Conservation (phyloP, 306 rosid genomes). For the Rubus parviflorus region DNA sequence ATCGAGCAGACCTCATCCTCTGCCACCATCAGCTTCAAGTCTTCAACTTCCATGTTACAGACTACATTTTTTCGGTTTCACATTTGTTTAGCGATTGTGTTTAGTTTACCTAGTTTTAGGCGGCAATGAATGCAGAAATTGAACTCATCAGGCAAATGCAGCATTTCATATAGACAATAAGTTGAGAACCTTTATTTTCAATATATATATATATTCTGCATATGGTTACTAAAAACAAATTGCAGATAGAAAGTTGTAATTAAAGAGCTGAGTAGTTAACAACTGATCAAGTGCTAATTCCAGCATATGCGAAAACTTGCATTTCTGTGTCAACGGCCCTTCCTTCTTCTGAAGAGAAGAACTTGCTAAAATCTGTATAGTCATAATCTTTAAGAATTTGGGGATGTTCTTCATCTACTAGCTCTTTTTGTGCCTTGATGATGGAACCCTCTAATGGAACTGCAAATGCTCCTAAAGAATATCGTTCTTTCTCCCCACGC, state of each 20-base stretch:
- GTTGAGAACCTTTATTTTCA: neutral
- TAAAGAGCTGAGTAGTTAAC: no score
- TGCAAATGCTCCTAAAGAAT: constrained; percentile 45
- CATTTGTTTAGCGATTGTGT: neutral
- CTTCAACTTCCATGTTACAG: neutral
- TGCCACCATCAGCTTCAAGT: neutral
- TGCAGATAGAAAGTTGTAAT: neutral
- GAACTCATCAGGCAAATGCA: no score
- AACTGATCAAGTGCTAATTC: constrained; percentile 4
- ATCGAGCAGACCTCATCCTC: neutral
- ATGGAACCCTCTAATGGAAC: constrained; percentile 42
- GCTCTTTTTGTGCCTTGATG: constrained; percentile 50
- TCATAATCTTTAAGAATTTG: constrained; percentile 48
- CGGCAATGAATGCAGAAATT: no score
- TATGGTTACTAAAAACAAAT: neutral
- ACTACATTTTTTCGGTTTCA: neutral
- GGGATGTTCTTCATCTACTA: constrained; percentile 61
- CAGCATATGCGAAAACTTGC: neutral
- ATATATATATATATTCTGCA: neutral
- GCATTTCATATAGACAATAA: no score
- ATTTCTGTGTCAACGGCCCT: neutral
- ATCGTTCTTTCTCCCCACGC: constrained; percentile 51
- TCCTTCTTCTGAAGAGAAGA: neutral
- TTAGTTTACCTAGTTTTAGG: no score
- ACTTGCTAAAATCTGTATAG: neutral